A percentile compares a stretch with the other conserved stretches of the same genome.
These are phyloP conservation scores for Oxyria digyna DNA, from an alignment of 148 eudicot species.

Conservation along the genomic window DNA sequence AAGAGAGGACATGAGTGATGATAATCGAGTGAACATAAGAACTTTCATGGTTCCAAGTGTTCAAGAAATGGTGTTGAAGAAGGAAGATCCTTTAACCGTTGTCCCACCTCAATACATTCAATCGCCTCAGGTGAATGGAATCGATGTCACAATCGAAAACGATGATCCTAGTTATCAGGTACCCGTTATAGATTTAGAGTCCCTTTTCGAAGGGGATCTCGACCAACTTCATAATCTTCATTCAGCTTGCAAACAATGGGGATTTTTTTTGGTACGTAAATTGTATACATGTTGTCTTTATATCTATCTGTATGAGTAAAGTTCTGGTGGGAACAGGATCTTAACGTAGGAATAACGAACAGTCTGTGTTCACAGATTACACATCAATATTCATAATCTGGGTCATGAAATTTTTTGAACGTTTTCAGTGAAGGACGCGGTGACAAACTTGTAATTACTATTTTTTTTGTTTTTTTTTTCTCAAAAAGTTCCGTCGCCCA, in stretches of 20 bases:
- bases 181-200: constrained; percentile 19
- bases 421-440: too few relatives aligned
- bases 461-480: too few relatives aligned
- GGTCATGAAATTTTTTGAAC: too few relatives aligned
- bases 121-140: too few relatives aligned
- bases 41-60: constrained; percentile 20
- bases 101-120: constrained; percentile 11
- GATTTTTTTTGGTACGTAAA: constrained; percentile 31
- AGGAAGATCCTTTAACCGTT: not conserved
- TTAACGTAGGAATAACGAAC: not conserved
- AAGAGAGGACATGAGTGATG: too few relatives aligned
- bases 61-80: constrained; percentile 9
- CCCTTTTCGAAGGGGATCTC: constrained; percentile 12
- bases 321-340: not conserved
- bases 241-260: constrained; percentile 22
- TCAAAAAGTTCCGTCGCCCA: too few relatives aligned
- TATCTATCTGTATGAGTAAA: too few relatives aligned
- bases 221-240: constrained; percentile 14
- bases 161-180: constrained; percentile 3
- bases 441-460: too few relatives aligned
- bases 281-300: too few relatives aligned
- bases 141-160: too few relatives aligned
- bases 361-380: not conserved
- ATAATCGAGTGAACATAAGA: too few relatives aligned
- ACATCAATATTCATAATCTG: too few relatives aligned